These are phyloP conservation scores for Botrytis fabae DNA, from an alignment of 2,329 filamentous ascomycete species.

Conservation along the genomic window DNA sequence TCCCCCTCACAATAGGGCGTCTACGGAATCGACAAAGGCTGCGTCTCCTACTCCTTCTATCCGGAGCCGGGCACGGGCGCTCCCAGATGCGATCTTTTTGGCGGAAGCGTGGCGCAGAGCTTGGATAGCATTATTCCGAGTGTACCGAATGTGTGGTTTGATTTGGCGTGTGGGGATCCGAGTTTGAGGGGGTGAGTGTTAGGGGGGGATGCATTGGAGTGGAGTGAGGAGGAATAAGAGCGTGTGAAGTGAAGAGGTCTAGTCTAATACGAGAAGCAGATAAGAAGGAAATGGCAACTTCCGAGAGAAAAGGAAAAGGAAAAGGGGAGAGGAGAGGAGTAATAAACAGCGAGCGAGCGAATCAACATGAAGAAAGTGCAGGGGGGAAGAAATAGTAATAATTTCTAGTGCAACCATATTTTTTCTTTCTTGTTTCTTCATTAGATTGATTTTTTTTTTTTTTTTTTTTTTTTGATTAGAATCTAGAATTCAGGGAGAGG, in stretches of 20 bases:
- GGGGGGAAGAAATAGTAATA: background rate
- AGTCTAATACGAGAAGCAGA: background rate
- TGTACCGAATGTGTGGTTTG: constrained; percentile 34
- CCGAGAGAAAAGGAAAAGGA: no score
- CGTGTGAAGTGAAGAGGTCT: background rate
- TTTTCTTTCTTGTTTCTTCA: no score
- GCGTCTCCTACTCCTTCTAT: constrained; percentile 33
- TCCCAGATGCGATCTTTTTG: constrained; percentile 34
- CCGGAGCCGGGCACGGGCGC: constrained; percentile 28
- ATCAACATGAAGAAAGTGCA: background rate
- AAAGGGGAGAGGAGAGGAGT: no score
- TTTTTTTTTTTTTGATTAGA: no score
- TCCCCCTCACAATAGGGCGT: background rate
- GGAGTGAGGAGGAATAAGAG: background rate
- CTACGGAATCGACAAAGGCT: constrained; percentile 27
- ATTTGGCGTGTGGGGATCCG: constrained; percentile 35
- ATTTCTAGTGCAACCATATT: no score
- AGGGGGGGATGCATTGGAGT: no score
- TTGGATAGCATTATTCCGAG: constrained; percentile 30
- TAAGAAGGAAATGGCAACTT: no score
- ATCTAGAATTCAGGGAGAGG: no score
- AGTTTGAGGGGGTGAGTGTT: background rate
- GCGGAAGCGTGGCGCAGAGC: constrained; percentile 33
- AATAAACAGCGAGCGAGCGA: no score
- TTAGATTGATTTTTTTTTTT: no score